phyloP scores from a whole-genome alignment of 306 rosid genomes.

The Herpetospermum pedunculosum region DNA sequence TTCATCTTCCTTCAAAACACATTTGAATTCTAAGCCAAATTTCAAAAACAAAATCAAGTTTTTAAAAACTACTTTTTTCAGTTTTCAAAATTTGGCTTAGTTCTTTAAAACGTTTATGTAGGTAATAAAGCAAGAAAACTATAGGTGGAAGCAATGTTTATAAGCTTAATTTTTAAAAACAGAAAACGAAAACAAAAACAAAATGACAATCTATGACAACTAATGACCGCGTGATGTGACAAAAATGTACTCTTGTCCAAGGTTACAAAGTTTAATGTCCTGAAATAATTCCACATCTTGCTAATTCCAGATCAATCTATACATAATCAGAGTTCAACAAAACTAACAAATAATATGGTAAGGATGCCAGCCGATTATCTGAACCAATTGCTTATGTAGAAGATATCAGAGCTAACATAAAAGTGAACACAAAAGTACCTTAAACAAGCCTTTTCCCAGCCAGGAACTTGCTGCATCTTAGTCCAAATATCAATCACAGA shows the following conservation, averaged over 20 bases:
- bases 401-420: background rate
- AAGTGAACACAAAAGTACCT: slow-evolving; percentile 23
- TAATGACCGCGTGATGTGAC: background rate
- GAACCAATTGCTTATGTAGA: background rate
- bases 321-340: background rate
- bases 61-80: too few species aligned
- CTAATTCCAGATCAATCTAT: background rate
- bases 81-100: too few species aligned
- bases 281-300: background rate
- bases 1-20: too few species aligned
- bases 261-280: background rate
- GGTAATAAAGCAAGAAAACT: too few species aligned
- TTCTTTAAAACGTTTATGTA: too few species aligned
- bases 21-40: too few species aligned
- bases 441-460: slow-evolving; percentile 39
- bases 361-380: background rate
- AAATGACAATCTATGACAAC: background rate
- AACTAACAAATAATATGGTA: background rate
- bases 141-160: too few species aligned
- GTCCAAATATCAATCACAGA: slow-evolving; percentile 68
- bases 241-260: background rate
- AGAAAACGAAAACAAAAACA: too few species aligned
- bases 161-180: too few species aligned
- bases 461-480: slow-evolving; percentile 58
- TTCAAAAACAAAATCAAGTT: too few species aligned